Conservation (phyloP, 139 green algal species). For the Coccomyxa sp. region DNA sequence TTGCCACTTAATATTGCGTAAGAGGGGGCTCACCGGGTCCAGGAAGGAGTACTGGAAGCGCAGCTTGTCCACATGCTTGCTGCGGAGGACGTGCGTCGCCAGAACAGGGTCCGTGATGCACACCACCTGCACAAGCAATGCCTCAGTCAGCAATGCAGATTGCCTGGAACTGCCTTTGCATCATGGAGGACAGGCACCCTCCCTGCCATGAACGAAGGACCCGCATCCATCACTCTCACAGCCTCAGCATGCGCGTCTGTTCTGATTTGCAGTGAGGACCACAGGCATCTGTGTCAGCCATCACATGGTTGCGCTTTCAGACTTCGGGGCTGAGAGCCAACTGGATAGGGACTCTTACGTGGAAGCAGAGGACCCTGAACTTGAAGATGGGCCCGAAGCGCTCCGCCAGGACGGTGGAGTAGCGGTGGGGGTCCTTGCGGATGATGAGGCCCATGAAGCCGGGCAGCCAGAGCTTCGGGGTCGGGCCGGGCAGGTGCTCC, state of each 20-base stretch:
- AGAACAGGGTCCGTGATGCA: constrained; percentile 2
- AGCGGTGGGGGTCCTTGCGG: neutral
- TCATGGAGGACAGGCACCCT: no score
- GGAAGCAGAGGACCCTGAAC: neutral
- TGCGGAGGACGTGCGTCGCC: neutral
- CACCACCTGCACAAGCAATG: constrained; percentile 6
- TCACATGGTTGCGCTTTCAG: no score
- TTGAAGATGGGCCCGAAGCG: neutral
- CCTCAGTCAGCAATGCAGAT: no score
- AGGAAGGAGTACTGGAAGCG: neutral
- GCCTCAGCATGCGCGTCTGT: no score
- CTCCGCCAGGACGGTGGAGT: neutral
- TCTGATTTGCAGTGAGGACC: no score
- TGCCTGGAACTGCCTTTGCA: no score
- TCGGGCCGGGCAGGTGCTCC: neutral
- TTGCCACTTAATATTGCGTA: neutral
- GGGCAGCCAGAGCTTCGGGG: neutral
- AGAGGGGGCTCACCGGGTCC: neutral
- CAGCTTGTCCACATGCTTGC: neutral
- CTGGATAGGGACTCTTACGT: neutral
- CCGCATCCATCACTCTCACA: no score
- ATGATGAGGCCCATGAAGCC: neutral
- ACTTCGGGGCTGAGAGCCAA: neutral
- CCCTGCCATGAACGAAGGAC: no score
- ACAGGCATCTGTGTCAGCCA: no score